Conservation (phyloP, 345 rosid species). For the Eucalyptus lansdowneana region DNA sequence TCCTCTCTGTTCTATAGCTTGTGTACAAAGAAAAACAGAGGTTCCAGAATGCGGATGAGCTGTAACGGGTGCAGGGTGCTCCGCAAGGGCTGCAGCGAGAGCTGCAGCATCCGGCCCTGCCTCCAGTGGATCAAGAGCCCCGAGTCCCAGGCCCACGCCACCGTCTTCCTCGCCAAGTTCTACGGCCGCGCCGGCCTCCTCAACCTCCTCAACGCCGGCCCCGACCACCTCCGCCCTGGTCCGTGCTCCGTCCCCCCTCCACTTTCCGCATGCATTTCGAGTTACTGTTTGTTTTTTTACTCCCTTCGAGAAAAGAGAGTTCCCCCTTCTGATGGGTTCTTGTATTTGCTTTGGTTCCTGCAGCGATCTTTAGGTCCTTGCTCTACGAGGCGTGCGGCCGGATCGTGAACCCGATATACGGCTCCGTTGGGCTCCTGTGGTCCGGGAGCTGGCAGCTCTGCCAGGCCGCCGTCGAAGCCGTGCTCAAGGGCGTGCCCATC, state of each 20-base stretch:
- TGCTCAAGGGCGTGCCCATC: slow-evolving; percentile 75
- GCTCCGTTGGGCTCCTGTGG: slow-evolving; percentile 89
- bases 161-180: slow-evolving; percentile 93
- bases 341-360: neutral
- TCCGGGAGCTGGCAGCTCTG: slow-evolving; percentile 96
- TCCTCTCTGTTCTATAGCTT: neutral
- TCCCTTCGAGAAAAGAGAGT: neutral
- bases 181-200: slow-evolving; percentile 96
- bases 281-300: fast-evolving
- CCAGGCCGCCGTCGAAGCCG: slow-evolving; percentile 92
- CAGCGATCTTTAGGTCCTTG: slow-evolving; percentile 93
- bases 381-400: slow-evolving; percentile 97
- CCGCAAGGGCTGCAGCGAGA: slow-evolving; percentile 89
- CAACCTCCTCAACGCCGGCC: slow-evolving; percentile 96
- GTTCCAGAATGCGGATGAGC: slow-evolving; percentile 61
- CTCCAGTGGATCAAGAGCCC: slow-evolving; percentile 93
- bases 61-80: slow-evolving; percentile 98
- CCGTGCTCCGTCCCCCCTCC: neutral
- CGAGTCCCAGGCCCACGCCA: slow-evolving; percentile 90
- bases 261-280: neutral
- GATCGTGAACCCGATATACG: slow-evolving; percentile 91
- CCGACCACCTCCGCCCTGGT: slow-evolving; percentile 97
- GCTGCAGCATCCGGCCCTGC: slow-evolving; percentile 86
- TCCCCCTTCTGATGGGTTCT: neutral
- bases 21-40: neutral